Percentiles rank a stretch among this genome's conserved stretches.
Conservation (phyloP, 2,329 filamentous ascomycete genomes). For the Microsporum ferrugineum region DNA sequence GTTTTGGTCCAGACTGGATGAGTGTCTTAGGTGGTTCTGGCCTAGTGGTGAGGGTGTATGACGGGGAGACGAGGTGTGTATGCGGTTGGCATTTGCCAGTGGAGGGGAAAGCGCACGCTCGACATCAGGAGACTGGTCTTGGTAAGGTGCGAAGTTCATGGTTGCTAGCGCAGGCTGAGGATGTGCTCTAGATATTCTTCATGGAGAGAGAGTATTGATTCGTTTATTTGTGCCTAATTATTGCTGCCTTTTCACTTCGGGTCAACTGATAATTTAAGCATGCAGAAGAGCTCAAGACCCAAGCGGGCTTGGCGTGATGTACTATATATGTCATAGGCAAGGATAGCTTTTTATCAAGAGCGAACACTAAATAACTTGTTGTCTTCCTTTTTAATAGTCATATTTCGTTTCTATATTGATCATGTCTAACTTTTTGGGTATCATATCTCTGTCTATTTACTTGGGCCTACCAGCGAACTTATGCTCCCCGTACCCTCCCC, state of each 20-base stretch:
- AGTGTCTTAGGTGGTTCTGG: slow-evolving; percentile 16
- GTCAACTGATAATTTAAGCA: background rate
- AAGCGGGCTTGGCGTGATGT: background rate
- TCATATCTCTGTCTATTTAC: background rate
- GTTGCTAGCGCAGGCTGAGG: slow-evolving; percentile 13
- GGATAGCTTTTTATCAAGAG: background rate
- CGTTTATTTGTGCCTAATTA: background rate
- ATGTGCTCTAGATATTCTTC: background rate
- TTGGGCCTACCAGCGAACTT: background rate
- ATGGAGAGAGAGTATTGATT: background rate
- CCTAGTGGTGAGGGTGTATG: slow-evolving; percentile 32
- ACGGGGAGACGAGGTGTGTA: slow-evolving; percentile 39
- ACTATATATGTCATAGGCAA: background rate
- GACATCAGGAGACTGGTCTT: slow-evolving; percentile 79
- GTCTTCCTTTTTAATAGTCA: background rate
- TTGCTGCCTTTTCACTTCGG: background rate
- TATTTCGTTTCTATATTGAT: background rate
- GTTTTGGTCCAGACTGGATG: slow-evolving; percentile 20
- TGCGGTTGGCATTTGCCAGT: slow-evolving; percentile 44
- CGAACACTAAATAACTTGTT: background rate
- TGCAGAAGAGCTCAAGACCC: background rate
- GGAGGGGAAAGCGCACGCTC: slow-evolving; percentile 69
- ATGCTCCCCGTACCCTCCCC: slow-evolving; percentile 18
- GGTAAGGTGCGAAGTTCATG: slow-evolving; percentile 96
- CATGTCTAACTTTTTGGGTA: background rate